A percentile compares a stretch with the other conserved stretches of the same genome.
These are phyloP conservation scores for Skeletonema grethae DNA, from an alignment of 108 stramenopile species.

Conservation along the genomic window DNA sequence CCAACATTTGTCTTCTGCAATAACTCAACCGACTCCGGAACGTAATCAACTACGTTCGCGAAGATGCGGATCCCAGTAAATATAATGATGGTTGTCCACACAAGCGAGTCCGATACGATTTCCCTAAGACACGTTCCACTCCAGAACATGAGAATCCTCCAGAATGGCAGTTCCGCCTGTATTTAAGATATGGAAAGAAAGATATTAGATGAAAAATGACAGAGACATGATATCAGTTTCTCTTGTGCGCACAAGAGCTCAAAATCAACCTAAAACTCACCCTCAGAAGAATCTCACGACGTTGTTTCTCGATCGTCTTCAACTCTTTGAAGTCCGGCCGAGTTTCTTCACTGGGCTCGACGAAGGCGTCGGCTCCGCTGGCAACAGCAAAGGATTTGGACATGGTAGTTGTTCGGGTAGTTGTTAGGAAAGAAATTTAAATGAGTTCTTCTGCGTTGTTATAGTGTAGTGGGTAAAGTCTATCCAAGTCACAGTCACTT, in stretches of 20 bases:
- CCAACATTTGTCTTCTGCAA: slow-evolving; percentile 21
- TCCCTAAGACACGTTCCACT: slow-evolving; percentile 20
- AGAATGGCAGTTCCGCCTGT: slow-evolving; percentile 17
- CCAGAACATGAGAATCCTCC: slow-evolving; percentile 23
- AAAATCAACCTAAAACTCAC: too few species aligned
- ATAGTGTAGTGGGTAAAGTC: too few species aligned
- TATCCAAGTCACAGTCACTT: too few species aligned
- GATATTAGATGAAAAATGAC: too few species aligned
- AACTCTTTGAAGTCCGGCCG: slow-evolving; percentile 17
- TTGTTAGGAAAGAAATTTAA: too few species aligned
- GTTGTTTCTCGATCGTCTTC: slow-evolving; percentile 13
- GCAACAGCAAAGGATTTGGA: neutral
- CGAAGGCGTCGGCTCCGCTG: neutral
- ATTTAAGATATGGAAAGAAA: too few species aligned
- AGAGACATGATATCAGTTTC: too few species aligned
- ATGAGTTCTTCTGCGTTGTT: too few species aligned
- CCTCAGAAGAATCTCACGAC: slow-evolving; percentile 21
- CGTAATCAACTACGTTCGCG: slow-evolving; percentile 16
- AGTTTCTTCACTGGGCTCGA: neutral
- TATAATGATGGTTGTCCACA: slow-evolving; percentile 48
- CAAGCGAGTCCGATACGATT: slow-evolving; percentile 16
- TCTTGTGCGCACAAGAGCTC: too few species aligned
- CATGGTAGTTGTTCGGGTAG: too few species aligned
- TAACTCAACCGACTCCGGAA: slow-evolving; percentile 20
- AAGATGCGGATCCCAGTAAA: slow-evolving; percentile 30